Percentiles rank a stretch among this genome's conserved stretches.
Evolutionary conservation across 139 green algal genomes (phyloP).

Genomic region (Choricystis sp.): DNA sequence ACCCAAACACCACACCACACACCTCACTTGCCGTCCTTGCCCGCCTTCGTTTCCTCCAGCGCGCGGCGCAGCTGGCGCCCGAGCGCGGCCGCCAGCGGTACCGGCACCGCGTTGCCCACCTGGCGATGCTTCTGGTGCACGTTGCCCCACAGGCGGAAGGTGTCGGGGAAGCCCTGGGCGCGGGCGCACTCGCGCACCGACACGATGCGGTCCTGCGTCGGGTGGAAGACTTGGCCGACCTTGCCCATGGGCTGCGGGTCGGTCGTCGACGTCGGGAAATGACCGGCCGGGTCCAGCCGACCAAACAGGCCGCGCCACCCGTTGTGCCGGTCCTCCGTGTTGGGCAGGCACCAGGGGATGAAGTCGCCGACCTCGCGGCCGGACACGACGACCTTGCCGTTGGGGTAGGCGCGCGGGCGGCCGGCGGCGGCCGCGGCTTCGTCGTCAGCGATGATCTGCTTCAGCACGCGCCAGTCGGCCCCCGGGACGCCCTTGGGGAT

Average conservation of each 20-base stretch:
- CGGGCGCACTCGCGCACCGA: constrained; percentile 84
- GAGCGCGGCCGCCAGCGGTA: constrained; percentile 65
- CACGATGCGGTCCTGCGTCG: constrained; percentile 88
- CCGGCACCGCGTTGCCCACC: constrained; percentile 83
- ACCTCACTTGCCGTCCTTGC: background rate
- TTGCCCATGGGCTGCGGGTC: constrained; percentile 98
- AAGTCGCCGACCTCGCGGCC: constrained; percentile 50
- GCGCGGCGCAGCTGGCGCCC: constrained; percentile 48
- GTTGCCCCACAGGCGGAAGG: constrained; percentile 62
- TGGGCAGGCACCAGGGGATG: constrained; percentile 93
- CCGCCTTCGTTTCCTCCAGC: constrained; percentile 19
- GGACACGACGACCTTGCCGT: constrained; percentile 49
- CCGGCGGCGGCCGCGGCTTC: constrained; percentile 23
- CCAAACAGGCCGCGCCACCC: constrained; percentile 91
- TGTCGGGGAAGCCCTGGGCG: constrained; percentile 85
- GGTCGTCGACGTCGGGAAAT: constrained; percentile 94
- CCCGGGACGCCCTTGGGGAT: constrained; percentile 82
- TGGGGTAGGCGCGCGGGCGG: too few species aligned
- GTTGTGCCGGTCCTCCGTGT: constrained; percentile 88
- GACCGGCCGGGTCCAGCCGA: constrained; percentile 73
- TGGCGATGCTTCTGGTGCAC: constrained; percentile 70
- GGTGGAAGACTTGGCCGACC: constrained; percentile 91
- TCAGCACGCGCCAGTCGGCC: constrained; percentile 82
- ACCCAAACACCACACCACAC: too few species aligned
- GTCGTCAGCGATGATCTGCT: constrained; percentile 53